Base-by-base conservation (phyloP, 768 basidiomycete species). In the Leccinum imitatum region DNA sequence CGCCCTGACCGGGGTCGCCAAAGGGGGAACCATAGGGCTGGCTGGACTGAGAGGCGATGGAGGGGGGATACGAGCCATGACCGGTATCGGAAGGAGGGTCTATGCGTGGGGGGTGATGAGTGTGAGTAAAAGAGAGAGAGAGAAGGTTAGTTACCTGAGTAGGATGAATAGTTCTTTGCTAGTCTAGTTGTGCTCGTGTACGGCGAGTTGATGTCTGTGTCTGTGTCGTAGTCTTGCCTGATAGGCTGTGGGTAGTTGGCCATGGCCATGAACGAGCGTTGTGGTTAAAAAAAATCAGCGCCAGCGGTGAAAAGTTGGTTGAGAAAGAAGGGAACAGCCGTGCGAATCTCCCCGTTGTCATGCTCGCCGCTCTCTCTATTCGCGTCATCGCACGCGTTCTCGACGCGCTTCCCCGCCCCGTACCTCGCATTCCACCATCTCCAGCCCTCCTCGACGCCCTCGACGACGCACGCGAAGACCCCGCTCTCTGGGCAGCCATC, bases 21-120 rank as follows among this genome's bases (percentile, higher is more conserved):
- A 85, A 87, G 46, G 84, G 84, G 31, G 84, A 85, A 54, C 82
- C 80, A 67, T 78, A 83, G 54, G 81, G 79, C 59, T 82, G 76
- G 70, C 84, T 86, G 53, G 78, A 77, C 71, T 87, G 85, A 15
- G 86, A 87, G 69, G 80, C 79, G 64, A 86, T 77, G 53, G 86
- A 87, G 19, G 83, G 78, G 47, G 80, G 74, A 64, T 87, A 86
- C 39, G 78, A 81, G 48, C 69, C 67, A 46, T 75, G 71, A 46
- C 72, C 70, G 11, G 60, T 41, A 51, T 77, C 77, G 41, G 73
- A 76, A 21, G 62, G 62, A 41, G 67, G 54, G 60, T 72, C 68
- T 53, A 30, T 61, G 53, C n/a, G 35, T 19, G 25, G 19, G 17
- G 31, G 48, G 58, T 66, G 55, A 2, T 33, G 30, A 3, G n/a